Base-by-base conservation (phyloP, 768 basidiomycete genomes). In the Fomitopsis serialis region DNA sequence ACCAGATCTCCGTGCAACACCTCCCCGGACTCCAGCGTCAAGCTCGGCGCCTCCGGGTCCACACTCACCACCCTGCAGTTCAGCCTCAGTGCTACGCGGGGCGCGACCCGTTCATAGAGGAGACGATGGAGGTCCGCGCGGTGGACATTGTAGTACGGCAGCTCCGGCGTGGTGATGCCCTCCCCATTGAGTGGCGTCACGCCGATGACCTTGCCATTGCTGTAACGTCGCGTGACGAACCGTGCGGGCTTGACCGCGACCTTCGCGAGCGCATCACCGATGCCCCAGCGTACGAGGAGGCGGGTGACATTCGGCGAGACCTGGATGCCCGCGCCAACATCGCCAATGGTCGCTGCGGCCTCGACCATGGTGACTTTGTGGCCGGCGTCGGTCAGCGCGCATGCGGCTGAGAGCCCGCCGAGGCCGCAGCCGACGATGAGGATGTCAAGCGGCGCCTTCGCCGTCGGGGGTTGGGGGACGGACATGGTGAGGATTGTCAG, bases 251-350 rank as follows among this genome's bases (percentile, higher is more conserved):
- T 46, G 15, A 75, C 74, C 13, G 64, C 70, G 45, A 63, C 58
- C n/a, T 60, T 45, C 32, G 59, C 62, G 32, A 74, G 63, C 4
- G 53, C 59, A 22, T 65, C 54, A 1, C 63, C 68, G 37, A 72
- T 64, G 3, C 74, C 74, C 72, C 74, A 75, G n/a, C 70, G 60
- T 4, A 56, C 44, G 21, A 75, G 61, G 2, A 74, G 62, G 11
- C 72, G 68, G 29, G 65, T 64, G 42, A 72, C 61, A 56, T 75
- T 75, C 7, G 74, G 74, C 5, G 73, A 62, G 46, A 75, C 72
- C 55, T 74, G 73, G 58, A 74, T 74, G 48, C 73, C 72, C 0
- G 73, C 72, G 54, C 72, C 72, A 35, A 73, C 72, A 50, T 74
- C 74, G n/a, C 71, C 70, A 2, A 75, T 66, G 2, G 61, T 66